Conservation (phyloP, 352 stramenopile species). For the Phytopythium ostracodes region DNA sequence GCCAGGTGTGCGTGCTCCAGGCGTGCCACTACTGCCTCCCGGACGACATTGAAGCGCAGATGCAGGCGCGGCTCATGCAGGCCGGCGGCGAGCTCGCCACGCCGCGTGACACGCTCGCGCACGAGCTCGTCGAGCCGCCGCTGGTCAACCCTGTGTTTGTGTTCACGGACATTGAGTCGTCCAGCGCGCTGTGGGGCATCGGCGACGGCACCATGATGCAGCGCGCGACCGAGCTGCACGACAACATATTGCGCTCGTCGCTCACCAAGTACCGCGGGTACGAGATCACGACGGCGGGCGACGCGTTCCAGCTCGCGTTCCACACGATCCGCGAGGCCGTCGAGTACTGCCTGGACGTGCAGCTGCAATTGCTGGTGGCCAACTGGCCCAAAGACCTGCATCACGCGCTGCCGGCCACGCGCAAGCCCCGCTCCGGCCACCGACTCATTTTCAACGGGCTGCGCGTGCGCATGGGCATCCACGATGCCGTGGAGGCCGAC, state of each 20-base stretch:
- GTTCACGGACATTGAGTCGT: slow-evolving; percentile 64
- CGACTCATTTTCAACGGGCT: slow-evolving; percentile 45
- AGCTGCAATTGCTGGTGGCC: slow-evolving; percentile 45
- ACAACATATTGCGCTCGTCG: slow-evolving; percentile 33
- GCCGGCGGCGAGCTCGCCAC: slow-evolving; percentile 23
- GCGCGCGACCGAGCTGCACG: slow-evolving; percentile 34
- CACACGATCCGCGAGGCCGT: slow-evolving; percentile 60
- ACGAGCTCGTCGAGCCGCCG: slow-evolving; percentile 14
- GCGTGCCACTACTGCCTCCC: slow-evolving; percentile 40
- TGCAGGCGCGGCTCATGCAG: slow-evolving; percentile 24
- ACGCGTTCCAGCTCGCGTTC: slow-evolving; percentile 71
- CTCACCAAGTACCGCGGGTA: slow-evolving; percentile 54
- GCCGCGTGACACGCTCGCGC: slow-evolving; percentile 10
- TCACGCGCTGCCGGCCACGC: slow-evolving; percentile 36
- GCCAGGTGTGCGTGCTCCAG: slow-evolving; percentile 40
- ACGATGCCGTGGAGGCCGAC: slow-evolving; percentile 36
- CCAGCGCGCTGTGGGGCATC: slow-evolving; percentile 51
- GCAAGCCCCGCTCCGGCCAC: slow-evolving; percentile 26
- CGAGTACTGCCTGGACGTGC: slow-evolving; percentile 56
- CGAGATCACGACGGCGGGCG: slow-evolving; percentile 68
- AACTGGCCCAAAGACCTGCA: slow-evolving; percentile 64
- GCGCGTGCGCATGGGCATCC: slow-evolving; percentile 48
- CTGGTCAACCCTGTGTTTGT: slow-evolving; percentile 52
- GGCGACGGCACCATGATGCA: slow-evolving; percentile 45
- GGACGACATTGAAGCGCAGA: slow-evolving; percentile 37